These are phyloP conservation scores for Diospyros kaki DNA, from an alignment of 148 eudicot genomes.

Conservation along the genomic window DNA sequence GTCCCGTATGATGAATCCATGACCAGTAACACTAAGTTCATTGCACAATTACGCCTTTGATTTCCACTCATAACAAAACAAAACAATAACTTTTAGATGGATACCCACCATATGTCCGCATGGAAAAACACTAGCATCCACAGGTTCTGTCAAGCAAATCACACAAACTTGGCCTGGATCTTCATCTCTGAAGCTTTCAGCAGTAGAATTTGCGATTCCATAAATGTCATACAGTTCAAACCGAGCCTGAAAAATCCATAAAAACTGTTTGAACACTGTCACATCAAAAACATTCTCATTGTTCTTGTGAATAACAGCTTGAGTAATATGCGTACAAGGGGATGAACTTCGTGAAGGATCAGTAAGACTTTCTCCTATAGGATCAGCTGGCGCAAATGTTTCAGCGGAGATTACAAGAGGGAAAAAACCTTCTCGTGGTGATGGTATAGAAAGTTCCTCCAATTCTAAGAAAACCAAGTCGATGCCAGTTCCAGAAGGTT, in stretches of 20 bases:
- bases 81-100: not conserved
- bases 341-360: conserved; percentile 24
- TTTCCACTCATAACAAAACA: too few relatives aligned
- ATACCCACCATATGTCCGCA: conserved; percentile 85
- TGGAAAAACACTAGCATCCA: conserved; percentile 70
- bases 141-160: conserved; percentile 83
- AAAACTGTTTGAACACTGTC: conserved; percentile 61
- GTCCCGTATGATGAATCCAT: too few relatives aligned
- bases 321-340: conserved; percentile 59
- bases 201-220: conserved; percentile 57
- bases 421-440: conserved; percentile 45
- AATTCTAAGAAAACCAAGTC: conserved; percentile 60
- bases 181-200: conserved; percentile 42
- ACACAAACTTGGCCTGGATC: conserved; percentile 77
- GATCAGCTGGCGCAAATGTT: conserved; percentile 27
- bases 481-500: conserved; percentile 72
- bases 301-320: conserved; percentile 57
- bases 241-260: conserved; percentile 60
- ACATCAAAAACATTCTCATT: conserved; percentile 42
- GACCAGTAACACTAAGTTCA: not conserved
- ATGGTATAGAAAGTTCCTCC: conserved; percentile 53
- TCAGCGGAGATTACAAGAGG: conserved; percentile 79
- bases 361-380: conserved; percentile 18
- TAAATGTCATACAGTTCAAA: conserved; percentile 76
- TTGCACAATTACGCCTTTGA: not conserved